A percentile compares a stretch with the other conserved stretches of the same genome.
phyloP scores from a whole-genome alignment of 306 rosid species.

The Nissolia schottii region DNA sequence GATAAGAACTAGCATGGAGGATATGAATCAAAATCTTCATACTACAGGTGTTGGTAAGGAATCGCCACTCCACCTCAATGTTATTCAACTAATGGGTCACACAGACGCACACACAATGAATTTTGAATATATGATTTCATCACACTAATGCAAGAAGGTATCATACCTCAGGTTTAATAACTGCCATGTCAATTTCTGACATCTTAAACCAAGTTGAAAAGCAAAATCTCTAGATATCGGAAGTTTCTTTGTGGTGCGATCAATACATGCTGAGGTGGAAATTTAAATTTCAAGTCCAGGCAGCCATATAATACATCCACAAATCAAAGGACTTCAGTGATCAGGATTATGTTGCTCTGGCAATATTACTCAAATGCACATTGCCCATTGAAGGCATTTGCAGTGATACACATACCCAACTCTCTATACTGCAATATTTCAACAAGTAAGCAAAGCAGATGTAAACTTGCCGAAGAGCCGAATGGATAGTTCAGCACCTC shows the following conservation, averaged over 20 bases:
- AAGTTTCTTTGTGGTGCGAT: not conserved
- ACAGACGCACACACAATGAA: not conserved
- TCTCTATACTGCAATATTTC: not conserved
- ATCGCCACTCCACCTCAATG: not conserved
- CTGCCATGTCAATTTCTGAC: constrained; percentile 77
- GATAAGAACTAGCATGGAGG: not conserved
- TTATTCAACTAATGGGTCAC: not conserved
- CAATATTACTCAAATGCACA: constrained; percentile 18
- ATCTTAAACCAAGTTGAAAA: constrained; percentile 41
- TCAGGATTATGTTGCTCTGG: not conserved
- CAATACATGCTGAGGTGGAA: constrained; percentile 7
- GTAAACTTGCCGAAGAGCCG: not conserved
- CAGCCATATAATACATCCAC: constrained; percentile 16
- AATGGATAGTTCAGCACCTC: constrained; percentile 5
- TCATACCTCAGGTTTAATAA: constrained; percentile 80
- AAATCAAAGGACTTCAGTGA: not conserved
- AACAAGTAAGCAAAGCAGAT: not conserved
- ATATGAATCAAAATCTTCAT: not conserved
- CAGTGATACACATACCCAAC: constrained; percentile 12
- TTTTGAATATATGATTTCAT: not conserved
- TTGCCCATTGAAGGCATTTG: constrained; percentile 9
- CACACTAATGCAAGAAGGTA: not conserved
- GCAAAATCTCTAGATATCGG: not conserved
- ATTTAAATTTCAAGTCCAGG: constrained; percentile 10
- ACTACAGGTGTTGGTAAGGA: not conserved